Evolutionary conservation across 805 yeast species (phyloP), one percentile per base, ranked within the genome.

Genomic region (Kazachstania taianensis): DNA sequence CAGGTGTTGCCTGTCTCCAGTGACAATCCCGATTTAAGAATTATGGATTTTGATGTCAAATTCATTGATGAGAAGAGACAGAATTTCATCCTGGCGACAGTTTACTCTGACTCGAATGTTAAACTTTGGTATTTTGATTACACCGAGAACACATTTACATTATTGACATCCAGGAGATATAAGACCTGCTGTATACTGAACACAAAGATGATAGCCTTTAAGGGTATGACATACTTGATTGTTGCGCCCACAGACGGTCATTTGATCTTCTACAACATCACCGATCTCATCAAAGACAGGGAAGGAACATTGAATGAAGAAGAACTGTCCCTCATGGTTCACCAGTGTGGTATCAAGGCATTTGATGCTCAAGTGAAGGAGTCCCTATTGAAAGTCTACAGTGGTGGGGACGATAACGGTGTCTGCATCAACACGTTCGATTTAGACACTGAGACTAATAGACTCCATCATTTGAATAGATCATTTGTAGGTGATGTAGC

Each of bases 401-500:
- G 95, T 1, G 96, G 96, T 22, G 97, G 98, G 37, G 98, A 92
- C 53, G 98, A 92, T 50, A 87, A 89, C 57, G 81, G 85, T 0
- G 50, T 81, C 3, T 69, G 65, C 1, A 51, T 72, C 1, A 57
- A 67, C 2, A 40, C 49, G 12, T 43, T 80, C 22, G 40, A 35
- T 0, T 38, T 37, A 1, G 32, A 36, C 2, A 37, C 39, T 16
- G 19, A 10, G 17, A 17, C 22, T n/a, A 6, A 4, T 9, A 12
- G 30, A 12, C 8, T 30, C 46, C 12, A 9, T 22, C 12, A 22
- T 9, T 4, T 32, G 31, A 5, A 43, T 47, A 2, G 35, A 53
- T 3, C 50, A 62, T 67, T 69, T 42, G 56, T 61, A 4, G 63
- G 62, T 7, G 55, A 61, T 19, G 96, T 94, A 0, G 96, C 94